A percentile compares a stretch with the other conserved stretches of the same genome.
These are phyloP conservation scores for Coniferiporia weirii DNA, from an alignment of 1,284 basidiomycete species.

Conservation along the genomic window DNA sequence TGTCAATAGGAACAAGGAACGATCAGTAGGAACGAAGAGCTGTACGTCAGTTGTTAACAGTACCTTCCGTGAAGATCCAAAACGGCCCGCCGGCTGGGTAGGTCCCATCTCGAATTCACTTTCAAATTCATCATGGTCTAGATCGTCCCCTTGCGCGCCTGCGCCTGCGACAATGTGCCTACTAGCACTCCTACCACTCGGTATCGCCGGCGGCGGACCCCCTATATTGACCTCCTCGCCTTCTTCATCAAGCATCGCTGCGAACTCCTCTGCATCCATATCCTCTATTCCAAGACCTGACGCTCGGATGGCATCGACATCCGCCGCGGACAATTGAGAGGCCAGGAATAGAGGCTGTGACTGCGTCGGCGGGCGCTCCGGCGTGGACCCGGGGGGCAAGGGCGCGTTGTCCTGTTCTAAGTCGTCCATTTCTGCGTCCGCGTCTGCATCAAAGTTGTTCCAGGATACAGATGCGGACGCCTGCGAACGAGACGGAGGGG, in stretches of 20 bases:
- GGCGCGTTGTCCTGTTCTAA: conserved; percentile 8
- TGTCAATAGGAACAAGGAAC: neutral
- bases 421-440: neutral
- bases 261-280: conserved; percentile 59
- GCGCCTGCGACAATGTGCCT: neutral
- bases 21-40: neutral
- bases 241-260: conserved; percentile 58
- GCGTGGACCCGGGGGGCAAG: conserved; percentile 11
- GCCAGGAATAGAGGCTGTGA: conserved; percentile 62
- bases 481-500: neutral
- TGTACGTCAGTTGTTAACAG: neutral
- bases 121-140: conserved; percentile 8
- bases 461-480: neutral
- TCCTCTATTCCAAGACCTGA: conserved; percentile 60
- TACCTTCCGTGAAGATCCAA: neutral
- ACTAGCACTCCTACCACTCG: neutral
- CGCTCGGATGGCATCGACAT: conserved; percentile 44
- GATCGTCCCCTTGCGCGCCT: neutral
- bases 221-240: conserved; percentile 47
- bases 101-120: conserved; percentile 10
- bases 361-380: conserved; percentile 21
- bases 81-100: neutral
- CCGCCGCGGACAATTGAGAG: conserved; percentile 54
- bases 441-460: neutral
- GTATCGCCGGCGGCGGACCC: neutral